These are phyloP conservation scores for Rhamnella rubrinervis DNA, from an alignment of 331 rosid species.

Conservation along the genomic window DNA sequence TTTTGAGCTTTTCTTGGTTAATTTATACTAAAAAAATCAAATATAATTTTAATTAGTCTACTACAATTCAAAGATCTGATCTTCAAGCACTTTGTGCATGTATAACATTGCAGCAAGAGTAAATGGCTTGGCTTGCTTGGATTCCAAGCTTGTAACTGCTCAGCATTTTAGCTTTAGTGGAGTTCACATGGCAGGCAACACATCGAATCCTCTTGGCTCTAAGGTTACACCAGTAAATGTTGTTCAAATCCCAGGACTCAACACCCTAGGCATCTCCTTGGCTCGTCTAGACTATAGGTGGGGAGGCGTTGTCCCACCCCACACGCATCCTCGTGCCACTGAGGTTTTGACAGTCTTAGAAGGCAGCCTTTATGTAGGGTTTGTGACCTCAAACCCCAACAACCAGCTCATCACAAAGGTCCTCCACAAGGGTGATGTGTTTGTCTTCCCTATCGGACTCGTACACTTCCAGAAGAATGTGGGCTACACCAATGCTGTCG, in stretches of 20 bases:
- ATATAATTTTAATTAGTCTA: no score
- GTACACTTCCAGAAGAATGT: slow-evolving; percentile 60
- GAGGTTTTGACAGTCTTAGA: slow-evolving; percentile 35
- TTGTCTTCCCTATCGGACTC: slow-evolving; percentile 60
- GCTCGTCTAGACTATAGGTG: slow-evolving; percentile 36
- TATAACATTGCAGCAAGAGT: slow-evolving; percentile 13
- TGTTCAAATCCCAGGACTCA: slow-evolving; percentile 40
- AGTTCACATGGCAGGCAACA: slow-evolving; percentile 31
- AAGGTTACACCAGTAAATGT: slow-evolving; percentile 33
- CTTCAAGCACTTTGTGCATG: background rate
- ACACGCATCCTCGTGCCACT: slow-evolving; percentile 43
- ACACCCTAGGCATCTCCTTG: slow-evolving; percentile 41
- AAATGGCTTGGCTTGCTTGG: slow-evolving; percentile 32
- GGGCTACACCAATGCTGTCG: slow-evolving; percentile 38
- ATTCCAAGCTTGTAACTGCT: slow-evolving; percentile 26
- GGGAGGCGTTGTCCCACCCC: slow-evolving; percentile 30
- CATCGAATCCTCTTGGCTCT: slow-evolving; percentile 29
- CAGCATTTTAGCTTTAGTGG: slow-evolving; percentile 35
- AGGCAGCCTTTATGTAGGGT: slow-evolving; percentile 40
- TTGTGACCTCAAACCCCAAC: slow-evolving; percentile 57
- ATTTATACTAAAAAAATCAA: no score
- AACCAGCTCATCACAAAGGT: slow-evolving; percentile 44
- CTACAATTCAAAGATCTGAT: no score
- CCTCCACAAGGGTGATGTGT: slow-evolving; percentile 64
- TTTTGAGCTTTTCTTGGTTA: background rate